Evolutionary conservation across 768 basidiomycete genomes (phyloP).

Genomic region (Lactarius akahatsu): DNA sequence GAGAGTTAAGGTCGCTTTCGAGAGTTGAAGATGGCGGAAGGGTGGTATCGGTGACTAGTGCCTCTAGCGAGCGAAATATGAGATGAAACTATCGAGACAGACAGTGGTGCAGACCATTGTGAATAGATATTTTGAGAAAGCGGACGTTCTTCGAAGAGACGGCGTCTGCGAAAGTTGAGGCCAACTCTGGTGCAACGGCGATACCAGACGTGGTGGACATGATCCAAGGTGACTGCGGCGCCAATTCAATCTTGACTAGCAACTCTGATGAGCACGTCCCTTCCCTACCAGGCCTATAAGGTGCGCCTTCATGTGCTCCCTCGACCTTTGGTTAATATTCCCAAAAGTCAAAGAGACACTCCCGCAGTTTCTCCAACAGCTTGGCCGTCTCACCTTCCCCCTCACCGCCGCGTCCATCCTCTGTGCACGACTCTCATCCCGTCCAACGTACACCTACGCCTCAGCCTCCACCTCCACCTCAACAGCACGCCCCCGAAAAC

Average conservation of each 20-base stretch:
- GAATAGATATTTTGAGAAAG: constrained; percentile 76
- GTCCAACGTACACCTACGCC: neutral
- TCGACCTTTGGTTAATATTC: constrained; percentile 12
- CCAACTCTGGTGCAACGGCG: constrained; percentile 56
- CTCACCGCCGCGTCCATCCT: constrained; percentile 23
- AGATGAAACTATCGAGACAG: constrained; percentile 31
- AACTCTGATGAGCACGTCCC: constrained; percentile 33
- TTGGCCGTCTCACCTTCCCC: constrained; percentile 22
- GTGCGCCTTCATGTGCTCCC: constrained; percentile 31
- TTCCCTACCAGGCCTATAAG: constrained; percentile 54
- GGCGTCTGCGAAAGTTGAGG: constrained; percentile 56
- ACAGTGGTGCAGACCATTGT: constrained; percentile 55
- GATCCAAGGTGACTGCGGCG: neutral
- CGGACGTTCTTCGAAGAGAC: constrained; percentile 51
- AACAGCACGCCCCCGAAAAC: constrained; percentile 3
- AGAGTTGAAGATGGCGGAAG: constrained; percentile 52
- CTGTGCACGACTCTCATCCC: constrained; percentile 10
- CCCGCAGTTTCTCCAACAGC: constrained; percentile 39
- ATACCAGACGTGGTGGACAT: constrained; percentile 83
- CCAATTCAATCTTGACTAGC: constrained; percentile 1
- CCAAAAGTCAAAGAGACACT: constrained; percentile 49
- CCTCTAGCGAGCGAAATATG: constrained; percentile 48
- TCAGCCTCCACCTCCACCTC: neutral
- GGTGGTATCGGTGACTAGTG: constrained; percentile 59
- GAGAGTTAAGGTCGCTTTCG: constrained; percentile 56